A percentile compares a stretch with the other conserved stretches of the same genome.
Conservation (phyloP, 768 basidiomycete genomes). For the Lepiota subincarnata region DNA sequence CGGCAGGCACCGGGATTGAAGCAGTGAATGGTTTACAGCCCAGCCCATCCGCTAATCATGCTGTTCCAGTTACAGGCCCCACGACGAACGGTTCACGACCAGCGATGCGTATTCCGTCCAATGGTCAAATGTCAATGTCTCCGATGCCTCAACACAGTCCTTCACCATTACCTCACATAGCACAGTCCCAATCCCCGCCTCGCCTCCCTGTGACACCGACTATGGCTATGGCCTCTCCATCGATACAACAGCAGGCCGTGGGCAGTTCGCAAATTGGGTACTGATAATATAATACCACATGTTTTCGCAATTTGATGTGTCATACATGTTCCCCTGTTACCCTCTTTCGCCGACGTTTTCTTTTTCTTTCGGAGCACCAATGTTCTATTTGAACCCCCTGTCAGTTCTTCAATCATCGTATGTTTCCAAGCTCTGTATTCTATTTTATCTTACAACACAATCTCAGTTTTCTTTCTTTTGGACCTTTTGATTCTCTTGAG, state of each 20-base stretch:
- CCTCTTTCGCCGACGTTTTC: constrained; percentile 3
- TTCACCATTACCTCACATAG: constrained; percentile 40
- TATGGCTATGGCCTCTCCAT: constrained; percentile 51
- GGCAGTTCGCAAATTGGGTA: constrained; percentile 51
- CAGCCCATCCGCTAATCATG: constrained; percentile 33
- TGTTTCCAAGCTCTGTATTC: constrained; percentile 11
- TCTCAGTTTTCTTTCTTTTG: constrained; percentile 15
- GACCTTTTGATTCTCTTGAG: constrained; percentile 16
- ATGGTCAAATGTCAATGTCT: constrained; percentile 45
- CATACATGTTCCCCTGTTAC: constrained; percentile 1
- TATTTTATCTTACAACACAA: constrained; percentile 12
- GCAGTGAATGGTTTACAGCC: constrained; percentile 20
- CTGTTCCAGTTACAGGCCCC: constrained; percentile 41
- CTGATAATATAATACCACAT: constrained; percentile 21
- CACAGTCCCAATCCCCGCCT: constrained; percentile 46
- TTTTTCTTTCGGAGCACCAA: constrained; percentile 2
- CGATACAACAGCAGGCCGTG: constrained; percentile 49
- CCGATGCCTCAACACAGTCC: constrained; percentile 48
- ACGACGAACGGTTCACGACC: constrained; percentile 57
- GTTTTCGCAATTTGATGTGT: neutral
- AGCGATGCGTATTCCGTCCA: constrained; percentile 32
- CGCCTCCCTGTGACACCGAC: constrained; percentile 47
- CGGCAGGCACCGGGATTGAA: constrained; percentile 27
- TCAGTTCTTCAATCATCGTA: constrained; percentile 9
- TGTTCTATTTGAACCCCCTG: constrained; percentile 1